Evolutionary conservation across 2,329 filamentous ascomycete genomes (phyloP).

Genomic region (Furcasterigmium sp.): DNA sequence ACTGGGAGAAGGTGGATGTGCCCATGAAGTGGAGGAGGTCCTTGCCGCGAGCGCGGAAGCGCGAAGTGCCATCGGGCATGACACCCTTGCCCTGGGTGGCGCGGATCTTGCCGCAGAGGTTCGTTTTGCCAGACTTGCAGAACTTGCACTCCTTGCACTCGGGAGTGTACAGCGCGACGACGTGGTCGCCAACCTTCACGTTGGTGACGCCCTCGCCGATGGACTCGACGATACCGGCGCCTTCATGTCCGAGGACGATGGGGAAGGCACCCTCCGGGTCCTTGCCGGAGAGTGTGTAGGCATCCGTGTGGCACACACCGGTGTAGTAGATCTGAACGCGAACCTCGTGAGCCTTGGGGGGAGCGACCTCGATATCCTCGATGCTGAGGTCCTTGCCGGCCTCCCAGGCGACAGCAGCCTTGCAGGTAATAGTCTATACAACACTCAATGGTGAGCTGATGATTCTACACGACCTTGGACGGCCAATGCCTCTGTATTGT

Average conservation of each 20-base stretch:
- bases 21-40: slow-evolving; percentile 99
- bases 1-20: slow-evolving; percentile 97
- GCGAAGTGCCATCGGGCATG: slow-evolving; percentile 94
- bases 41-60: slow-evolving; percentile 93
- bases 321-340: slow-evolving; percentile 97
- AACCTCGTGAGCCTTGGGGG: slow-evolving; percentile 89
- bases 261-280: slow-evolving; percentile 95
- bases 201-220: slow-evolving; percentile 92
- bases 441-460: slow-evolving; percentile 7
- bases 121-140: slow-evolving; percentile 99
- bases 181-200: slow-evolving; percentile 90
- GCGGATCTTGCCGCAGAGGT: slow-evolving; percentile 98
- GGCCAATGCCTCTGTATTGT: neutral
- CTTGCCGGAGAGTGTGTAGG: slow-evolving; percentile 92
- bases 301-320: slow-evolving; percentile 97
- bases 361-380: slow-evolving; percentile 87
- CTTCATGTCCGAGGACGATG: slow-evolving; percentile 83
- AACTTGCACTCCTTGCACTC: slow-evolving; percentile 99
- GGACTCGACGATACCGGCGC: slow-evolving; percentile 87
- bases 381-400: slow-evolving; percentile 83
- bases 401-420: slow-evolving; percentile 97
- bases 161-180: slow-evolving; percentile 87
- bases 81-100: slow-evolving; percentile 92
- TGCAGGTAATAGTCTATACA: slow-evolving; percentile 82
- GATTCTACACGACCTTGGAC: neutral